A percentile compares a stretch with the other conserved stretches of the same genome.
Conservation (phyloP, 352 stramenopile genomes). For the Globisporangium orthogonon region DNA sequence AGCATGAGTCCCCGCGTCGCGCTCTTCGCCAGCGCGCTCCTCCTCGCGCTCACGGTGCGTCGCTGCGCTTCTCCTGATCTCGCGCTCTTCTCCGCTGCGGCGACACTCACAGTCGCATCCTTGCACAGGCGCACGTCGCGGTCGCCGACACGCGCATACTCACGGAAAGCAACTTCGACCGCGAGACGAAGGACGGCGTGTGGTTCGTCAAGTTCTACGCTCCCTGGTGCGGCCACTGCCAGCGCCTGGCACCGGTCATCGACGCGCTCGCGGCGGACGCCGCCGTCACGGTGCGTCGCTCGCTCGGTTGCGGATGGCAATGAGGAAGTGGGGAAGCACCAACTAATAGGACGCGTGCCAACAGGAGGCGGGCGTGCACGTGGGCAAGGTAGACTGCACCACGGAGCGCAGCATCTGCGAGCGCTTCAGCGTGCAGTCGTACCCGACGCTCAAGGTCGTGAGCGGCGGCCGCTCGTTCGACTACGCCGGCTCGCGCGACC, state of each 20-base stretch:
- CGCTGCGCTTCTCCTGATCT: too few species aligned
- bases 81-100: background rate
- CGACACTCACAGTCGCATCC: background rate
- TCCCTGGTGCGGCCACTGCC: constrained; percentile 81
- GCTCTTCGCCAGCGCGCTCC: constrained; percentile 10
- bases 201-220: constrained; percentile 87
- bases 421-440: constrained; percentile 74
- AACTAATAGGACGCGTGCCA: background rate
- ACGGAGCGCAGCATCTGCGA: constrained; percentile 66
- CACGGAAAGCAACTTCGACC: constrained; percentile 52
- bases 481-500: constrained; percentile 59
- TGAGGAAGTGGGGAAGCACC: background rate
- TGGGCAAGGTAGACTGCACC: constrained; percentile 80
- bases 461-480: constrained; percentile 54
- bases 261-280: constrained; percentile 43
- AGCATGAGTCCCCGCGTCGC: constrained; percentile 22
- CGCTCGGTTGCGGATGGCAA: background rate
- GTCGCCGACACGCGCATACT: constrained; percentile 24
- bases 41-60: constrained; percentile 21
- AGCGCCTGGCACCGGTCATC: constrained; percentile 67
- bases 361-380: constrained; percentile 29
- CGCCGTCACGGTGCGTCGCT: constrained; percentile 20
- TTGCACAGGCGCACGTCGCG: constrained; percentile 13
- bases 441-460: constrained; percentile 80
- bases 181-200: constrained; percentile 38